phyloP scores from a whole-genome alignment of 768 basidiomycete species.

The Gloeophyllum trabeum region DNA sequence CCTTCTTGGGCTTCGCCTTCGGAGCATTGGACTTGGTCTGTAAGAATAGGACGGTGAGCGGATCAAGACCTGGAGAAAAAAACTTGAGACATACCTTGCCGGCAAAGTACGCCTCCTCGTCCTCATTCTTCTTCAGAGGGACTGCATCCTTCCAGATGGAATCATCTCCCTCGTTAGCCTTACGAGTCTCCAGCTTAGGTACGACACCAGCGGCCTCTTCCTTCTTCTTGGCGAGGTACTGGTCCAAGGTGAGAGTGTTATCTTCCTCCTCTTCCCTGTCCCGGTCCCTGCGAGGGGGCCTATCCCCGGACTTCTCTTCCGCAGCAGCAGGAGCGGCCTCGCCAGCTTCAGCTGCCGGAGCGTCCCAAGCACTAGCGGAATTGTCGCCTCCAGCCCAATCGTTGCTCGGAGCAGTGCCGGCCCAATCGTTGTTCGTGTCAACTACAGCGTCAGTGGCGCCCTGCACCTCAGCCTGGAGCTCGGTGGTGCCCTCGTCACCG shows the following conservation, averaged over 20 bases:
- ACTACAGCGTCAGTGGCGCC: constrained; percentile 60
- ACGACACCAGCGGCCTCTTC: constrained; percentile 42
- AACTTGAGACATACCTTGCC: constrained; percentile 60
- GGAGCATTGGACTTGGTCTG: constrained; percentile 56
- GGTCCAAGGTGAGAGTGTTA: constrained; percentile 87
- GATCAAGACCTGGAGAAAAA: neutral
- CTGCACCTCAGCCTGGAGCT: constrained; percentile 71
- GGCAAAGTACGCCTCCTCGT: constrained; percentile 69
- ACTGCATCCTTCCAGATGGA: constrained; percentile 63
- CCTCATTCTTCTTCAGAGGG: constrained; percentile 47
- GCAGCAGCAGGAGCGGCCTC: constrained; percentile 18
- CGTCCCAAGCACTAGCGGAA: constrained; percentile 16
- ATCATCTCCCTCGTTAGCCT: constrained; percentile 75
- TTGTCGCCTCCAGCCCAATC: constrained; percentile 25
- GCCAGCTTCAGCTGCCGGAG: constrained; percentile 15
- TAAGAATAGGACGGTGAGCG: neutral
- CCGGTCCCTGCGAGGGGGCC: constrained; percentile 24
- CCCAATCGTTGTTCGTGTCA: constrained; percentile 35
- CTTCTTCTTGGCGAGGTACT: constrained; percentile 80
- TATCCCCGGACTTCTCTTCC: constrained; percentile 20
- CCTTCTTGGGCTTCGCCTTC: constrained; percentile 69
- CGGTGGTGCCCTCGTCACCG: constrained; percentile 76
- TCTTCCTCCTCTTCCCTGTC: constrained; percentile 82
- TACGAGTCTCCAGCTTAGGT: constrained; percentile 69
- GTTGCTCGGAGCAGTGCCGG: constrained; percentile 13